Base-by-base conservation (phyloP, 2,329 filamentous ascomycete species). In the Colletotrichum horii region DNA sequence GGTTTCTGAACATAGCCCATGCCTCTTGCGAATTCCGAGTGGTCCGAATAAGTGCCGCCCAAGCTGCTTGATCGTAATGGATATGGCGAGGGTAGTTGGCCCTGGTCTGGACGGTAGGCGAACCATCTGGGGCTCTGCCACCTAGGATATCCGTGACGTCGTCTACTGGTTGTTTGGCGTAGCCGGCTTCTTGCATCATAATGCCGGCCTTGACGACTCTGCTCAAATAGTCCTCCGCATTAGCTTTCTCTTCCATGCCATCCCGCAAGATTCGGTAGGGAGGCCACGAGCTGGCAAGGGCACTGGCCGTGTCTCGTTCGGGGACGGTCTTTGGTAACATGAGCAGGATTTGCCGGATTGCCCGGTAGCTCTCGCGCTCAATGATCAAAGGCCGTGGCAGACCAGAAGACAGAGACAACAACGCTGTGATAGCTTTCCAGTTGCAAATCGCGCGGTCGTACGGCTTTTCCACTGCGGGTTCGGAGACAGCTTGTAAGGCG, bases 1-100 rank as follows among this genome's bases (percentile, higher is more conserved):
- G 85, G 74, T 80, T 80, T 73, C 85, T 84, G 74, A 90, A 88
- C 58, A 85, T 83, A 7, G 84, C 85, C 92, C 92, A 93, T 6
- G 92, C 92, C 79, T 93, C 92, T 73, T 89, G 87, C 1, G 88
- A 84, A 78, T 93, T 92, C 28, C 92, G 87, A 7, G 92, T 93
- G 1, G 91, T 88, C 76, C 85, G 86, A 55, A 93, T 87, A 32
- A 87, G 88, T 74, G 89, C 88, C 43, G 89, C 89, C 91, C 92
- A 93, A 1, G 79, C 30, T 14, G 72, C 66, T 26, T 78, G 73
- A 78, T 56, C 61, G 9, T 28, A 34, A 5, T 28, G 61, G 32
- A 66, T 61, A 22, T 30, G n/a, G 22, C 43, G 73, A 6, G 74
- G 56, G 43, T 65, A 75, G 16, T 61, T 71, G 19, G 62, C 52